Evolutionary conservation across 768 basidiomycete genomes (phyloP).

Genomic region (Agrocybe chaxingu): DNA sequence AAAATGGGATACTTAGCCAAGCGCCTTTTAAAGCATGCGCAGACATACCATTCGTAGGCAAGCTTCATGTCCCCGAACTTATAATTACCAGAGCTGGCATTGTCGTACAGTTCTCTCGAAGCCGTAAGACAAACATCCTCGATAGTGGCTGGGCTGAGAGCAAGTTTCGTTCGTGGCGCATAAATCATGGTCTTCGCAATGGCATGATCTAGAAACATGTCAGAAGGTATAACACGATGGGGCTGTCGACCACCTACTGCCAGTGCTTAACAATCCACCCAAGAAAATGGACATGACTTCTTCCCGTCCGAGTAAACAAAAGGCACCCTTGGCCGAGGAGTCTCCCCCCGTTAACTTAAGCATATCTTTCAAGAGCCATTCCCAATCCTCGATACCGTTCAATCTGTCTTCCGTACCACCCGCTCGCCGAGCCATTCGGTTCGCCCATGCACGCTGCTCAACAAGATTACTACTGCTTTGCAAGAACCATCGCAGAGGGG

Average conservation of each 20-base stretch:
- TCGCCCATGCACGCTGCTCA: slow-evolving; percentile 84
- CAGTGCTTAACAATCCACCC: slow-evolving; percentile 79
- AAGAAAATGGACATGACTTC: slow-evolving; percentile 86
- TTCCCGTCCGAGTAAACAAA: slow-evolving; percentile 66
- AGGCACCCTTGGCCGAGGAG: slow-evolving; percentile 66
- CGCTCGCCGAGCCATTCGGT: slow-evolving; percentile 74
- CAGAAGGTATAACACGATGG: not conserved
- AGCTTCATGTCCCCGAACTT: slow-evolving; percentile 94
- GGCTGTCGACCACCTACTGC: slow-evolving; percentile 58
- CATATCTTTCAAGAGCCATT: slow-evolving; percentile 89
- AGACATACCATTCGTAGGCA: slow-evolving; percentile 86
- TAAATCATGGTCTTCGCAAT: slow-evolving; percentile 62
- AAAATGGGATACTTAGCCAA: not conserved
- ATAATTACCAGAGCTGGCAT: slow-evolving; percentile 88
- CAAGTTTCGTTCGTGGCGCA: slow-evolving; percentile 42
- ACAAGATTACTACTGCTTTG: slow-evolving; percentile 61
- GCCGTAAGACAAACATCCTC: slow-evolving; percentile 81
- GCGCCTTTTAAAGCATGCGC: slow-evolving; percentile 2
- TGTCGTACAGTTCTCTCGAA: slow-evolving; percentile 92
- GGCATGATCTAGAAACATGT: slow-evolving; percentile 49
- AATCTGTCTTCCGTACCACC: slow-evolving; percentile 53
- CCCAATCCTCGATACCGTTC: slow-evolving; percentile 74
- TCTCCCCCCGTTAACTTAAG: slow-evolving; percentile 71
- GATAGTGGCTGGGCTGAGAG: slow-evolving; percentile 45
- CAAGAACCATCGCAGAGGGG: slow-evolving; percentile 87